A percentile compares a stretch with the other conserved stretches of the same genome.
Conservation (phyloP, 257 asterid species). For the Rubia yunnanensis region DNA sequence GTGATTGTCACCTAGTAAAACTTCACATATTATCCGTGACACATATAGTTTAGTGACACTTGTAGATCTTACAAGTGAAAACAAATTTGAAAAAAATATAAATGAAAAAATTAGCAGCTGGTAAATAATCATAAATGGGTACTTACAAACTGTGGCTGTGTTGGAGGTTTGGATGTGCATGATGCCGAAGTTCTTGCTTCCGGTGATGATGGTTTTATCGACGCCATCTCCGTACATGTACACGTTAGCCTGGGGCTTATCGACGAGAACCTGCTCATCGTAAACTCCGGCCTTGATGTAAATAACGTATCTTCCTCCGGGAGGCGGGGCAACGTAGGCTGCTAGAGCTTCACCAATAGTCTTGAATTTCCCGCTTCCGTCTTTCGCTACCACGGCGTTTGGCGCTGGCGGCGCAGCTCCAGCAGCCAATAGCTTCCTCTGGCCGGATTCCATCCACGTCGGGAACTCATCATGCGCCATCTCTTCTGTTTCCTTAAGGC, state of each 20-base stretch:
- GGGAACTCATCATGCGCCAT: conserved; percentile 34
- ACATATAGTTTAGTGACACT: no score
- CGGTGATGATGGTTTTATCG: conserved; percentile 73
- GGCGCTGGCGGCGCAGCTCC: conserved; percentile 34
- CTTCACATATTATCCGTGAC: no score
- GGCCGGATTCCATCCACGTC: conserved; percentile 52
- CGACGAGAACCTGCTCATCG: conserved; percentile 61
- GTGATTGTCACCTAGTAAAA: no score
- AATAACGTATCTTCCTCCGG: conserved; percentile 58
- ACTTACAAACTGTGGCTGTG: conserved; percentile 80
- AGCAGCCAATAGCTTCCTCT: conserved; percentile 35
- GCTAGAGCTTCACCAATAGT: conserved; percentile 45
- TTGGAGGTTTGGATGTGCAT: conserved; percentile 56
- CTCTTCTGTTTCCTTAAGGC: background rate
- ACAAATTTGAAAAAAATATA: no score
- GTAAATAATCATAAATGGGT: background rate
- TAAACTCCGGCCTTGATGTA: conserved; percentile 63
- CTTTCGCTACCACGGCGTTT: conserved; percentile 42
- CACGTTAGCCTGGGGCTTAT: conserved; percentile 43
- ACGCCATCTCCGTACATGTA: conserved; percentile 67
- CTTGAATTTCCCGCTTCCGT: conserved; percentile 42
- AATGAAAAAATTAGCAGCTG: background rate
- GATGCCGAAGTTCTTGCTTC: conserved; percentile 64
- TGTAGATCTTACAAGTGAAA: background rate
- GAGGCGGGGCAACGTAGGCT: conserved; percentile 33